phyloP scores from a whole-genome alignment of 768 basidiomycete species.

The Lyophyllum semitale region DNA sequence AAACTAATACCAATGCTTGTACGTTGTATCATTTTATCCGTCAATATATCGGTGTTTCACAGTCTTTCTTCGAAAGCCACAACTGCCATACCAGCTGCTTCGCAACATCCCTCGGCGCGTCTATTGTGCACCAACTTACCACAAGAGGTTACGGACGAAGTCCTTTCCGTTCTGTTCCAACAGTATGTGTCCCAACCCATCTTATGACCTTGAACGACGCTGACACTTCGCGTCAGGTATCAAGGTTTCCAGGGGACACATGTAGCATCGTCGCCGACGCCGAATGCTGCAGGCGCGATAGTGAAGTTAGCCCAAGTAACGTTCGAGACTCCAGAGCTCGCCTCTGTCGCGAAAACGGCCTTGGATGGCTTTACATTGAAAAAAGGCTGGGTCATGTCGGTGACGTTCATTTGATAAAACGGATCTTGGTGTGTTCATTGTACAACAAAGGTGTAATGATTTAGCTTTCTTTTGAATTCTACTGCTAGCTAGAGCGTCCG shows the following conservation, averaged over 20 bases:
- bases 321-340: constrained; percentile 77
- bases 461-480: background rate
- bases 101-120: constrained; percentile 58
- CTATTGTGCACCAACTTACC: constrained; percentile 86
- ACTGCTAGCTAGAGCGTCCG: background rate
- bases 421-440: constrained; percentile 11
- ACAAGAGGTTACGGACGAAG: constrained; percentile 85
- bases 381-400: constrained; percentile 83
- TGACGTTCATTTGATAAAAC: constrained; percentile 57
- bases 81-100: constrained; percentile 44
- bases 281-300: constrained; percentile 62
- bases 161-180: constrained; percentile 86
- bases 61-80: constrained; percentile 33
- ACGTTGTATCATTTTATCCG: constrained; percentile 35
- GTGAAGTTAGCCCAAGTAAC: constrained; percentile 81
- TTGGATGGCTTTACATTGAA: constrained; percentile 87
- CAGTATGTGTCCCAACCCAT: constrained; percentile 58
- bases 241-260: constrained; percentile 77
- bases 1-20: constrained; percentile 43
- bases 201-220: no score
- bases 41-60: constrained; percentile 31
- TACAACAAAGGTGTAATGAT: constrained; percentile 11
- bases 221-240: constrained; percentile 54
- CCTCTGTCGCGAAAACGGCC: constrained; percentile 77
- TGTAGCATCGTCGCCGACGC: constrained; percentile 68